Conservation (phyloP, 2,329 filamentous ascomycete species). For the Ascosphaera apis region DNA sequence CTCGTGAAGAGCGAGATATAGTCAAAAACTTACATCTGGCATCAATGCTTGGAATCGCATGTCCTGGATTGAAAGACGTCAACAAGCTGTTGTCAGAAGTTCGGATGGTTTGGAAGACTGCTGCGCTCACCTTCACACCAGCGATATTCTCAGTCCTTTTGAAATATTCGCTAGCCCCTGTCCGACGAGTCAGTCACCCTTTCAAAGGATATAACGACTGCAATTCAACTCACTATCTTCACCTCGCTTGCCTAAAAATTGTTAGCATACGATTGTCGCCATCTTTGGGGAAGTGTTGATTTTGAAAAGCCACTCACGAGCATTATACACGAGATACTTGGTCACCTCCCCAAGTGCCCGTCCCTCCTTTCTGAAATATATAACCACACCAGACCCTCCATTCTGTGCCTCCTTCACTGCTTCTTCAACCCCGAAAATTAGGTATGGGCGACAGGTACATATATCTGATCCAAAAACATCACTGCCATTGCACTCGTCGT, state of each 20-base stretch:
- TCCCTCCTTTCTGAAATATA: slow-evolving; percentile 97
- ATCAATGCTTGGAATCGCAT: slow-evolving; percentile 98
- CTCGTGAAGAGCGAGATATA: no score
- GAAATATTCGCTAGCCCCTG: slow-evolving; percentile 80
- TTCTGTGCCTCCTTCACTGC: slow-evolving; percentile 93
- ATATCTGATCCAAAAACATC: slow-evolving; percentile 98
- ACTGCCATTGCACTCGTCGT: slow-evolving; percentile 79
- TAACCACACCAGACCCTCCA: slow-evolving; percentile 81
- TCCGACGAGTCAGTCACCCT: slow-evolving; percentile 57
- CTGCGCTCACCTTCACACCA: slow-evolving; percentile 49
- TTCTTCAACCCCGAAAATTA: slow-evolving; percentile 93
- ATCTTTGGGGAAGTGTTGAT: no score
- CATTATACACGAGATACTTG: slow-evolving; percentile 50
- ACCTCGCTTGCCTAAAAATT: slow-evolving; percentile 14
- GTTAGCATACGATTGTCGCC: slow-evolving; percentile 6
- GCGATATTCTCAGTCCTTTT: slow-evolving; percentile 95
- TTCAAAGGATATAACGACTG: slow-evolving; percentile 20
- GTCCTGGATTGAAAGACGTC: slow-evolving; percentile 17
- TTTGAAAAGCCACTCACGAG: slow-evolving; percentile 17
- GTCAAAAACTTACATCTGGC: slow-evolving; percentile 48
- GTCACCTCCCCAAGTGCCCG: slow-evolving; percentile 86
- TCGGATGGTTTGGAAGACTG: slow-evolving; percentile 1
- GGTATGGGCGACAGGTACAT: slow-evolving; percentile 76
- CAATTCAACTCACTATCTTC: slow-evolving; percentile 8
- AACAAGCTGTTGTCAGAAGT: background rate